Evolutionary conservation across 306 rosid genomes (phyloP).

Genomic region (Vigna angularis): DNA sequence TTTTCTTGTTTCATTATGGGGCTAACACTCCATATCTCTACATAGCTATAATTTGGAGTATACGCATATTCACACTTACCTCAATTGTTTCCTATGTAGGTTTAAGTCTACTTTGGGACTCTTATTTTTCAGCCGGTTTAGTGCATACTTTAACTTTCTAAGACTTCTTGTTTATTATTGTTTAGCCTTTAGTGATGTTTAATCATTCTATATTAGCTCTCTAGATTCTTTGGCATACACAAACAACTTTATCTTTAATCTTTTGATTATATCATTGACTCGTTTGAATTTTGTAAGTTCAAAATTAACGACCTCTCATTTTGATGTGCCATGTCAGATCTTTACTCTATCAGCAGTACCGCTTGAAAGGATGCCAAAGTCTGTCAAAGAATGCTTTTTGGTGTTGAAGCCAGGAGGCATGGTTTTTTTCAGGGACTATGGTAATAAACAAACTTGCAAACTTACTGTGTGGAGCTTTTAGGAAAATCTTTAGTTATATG

Average conservation of each 20-base stretch:
- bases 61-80: constrained; percentile 9
- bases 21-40: neutral
- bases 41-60: constrained; percentile 28
- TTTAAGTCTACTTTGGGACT: constrained; percentile 7
- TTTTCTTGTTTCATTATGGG: constrained; percentile 11
- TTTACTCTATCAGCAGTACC: constrained; percentile 91
- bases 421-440: constrained; percentile 90
- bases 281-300: neutral
- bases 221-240: constrained; percentile 14
- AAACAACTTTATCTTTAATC: constrained; percentile 2
- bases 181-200: constrained; percentile 37
- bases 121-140: neutral
- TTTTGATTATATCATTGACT: neutral
- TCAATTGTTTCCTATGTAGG: neutral
- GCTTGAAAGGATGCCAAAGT: constrained; percentile 68
- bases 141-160: neutral
- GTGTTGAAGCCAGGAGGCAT: constrained; percentile 89
- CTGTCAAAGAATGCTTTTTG: constrained; percentile 73
- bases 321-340: constrained; percentile 61
- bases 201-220: constrained; percentile 32
- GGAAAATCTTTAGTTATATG: neutral
- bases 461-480: constrained; percentile 27
- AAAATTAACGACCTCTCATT: constrained; percentile 5
- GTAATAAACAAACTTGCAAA: constrained; percentile 52
- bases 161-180: constrained; percentile 14